Evolutionary conservation across 192 early-diverging fungal species (phyloP), one percentile per base, ranked within the genome.

Genomic region (Backusella circina): DNA sequence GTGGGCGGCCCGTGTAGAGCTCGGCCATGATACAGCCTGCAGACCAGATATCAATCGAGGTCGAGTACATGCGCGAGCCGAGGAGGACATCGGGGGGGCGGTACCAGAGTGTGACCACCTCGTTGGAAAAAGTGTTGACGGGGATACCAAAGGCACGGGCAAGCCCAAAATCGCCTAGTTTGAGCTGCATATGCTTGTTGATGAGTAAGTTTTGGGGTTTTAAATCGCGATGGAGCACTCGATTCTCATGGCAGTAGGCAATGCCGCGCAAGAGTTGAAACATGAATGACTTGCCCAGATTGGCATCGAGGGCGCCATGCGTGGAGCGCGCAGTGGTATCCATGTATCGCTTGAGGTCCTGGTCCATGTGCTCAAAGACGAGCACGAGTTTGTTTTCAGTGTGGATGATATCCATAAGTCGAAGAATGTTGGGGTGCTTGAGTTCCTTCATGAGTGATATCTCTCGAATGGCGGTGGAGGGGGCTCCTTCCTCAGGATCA

Each of bases 41-140:
- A 39, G 94, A 96, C 97, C 97, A 99, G 32, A 99, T 97, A 79
- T 99, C 97, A 76, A 99, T 98, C 30, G 95, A 94, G 5, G 93
- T 97, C 16, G 92, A 90, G 84, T 99, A 99, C 80, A 92, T 94
- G 70, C 94, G 89, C 36, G 96, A 97, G 6, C 97, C 97, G 30
- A 99, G 86, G 13, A 99, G 85, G 16, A 98, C 95, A 84, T 98
- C 97, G 0, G 96, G 97, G 18, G 97, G 94, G 66, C 98, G 91
- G 78, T 99, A 99, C 97, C 97, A 99, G 38, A 99, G 88, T 13
- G 97, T 99, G 28, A 99, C 97, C 18, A 99, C 97, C 83, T 99
- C 97, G 83, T 98, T 97, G 23, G 96, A 97, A 77, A 96, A 98
- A 23, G 97, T 96, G 78, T 96, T 93, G 72, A 95, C 93, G 18